phyloP scores from a whole-genome alignment of 441 rosid species.

The Arabidopsis lyrata region DNA sequence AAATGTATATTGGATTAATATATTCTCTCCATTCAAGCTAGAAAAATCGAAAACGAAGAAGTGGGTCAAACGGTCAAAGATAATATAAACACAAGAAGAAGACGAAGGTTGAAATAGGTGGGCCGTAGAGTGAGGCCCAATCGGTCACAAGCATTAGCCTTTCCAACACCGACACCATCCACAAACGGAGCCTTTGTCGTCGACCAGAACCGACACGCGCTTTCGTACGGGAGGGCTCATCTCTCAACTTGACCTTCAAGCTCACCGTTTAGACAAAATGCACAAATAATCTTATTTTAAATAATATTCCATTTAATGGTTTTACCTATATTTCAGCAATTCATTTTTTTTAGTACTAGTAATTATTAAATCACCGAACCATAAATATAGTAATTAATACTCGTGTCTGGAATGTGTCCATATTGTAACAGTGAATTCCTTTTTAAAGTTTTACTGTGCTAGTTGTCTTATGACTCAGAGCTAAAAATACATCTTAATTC shows the following conservation, averaged over 20 bases:
- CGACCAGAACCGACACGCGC: slow-evolving; percentile 39
- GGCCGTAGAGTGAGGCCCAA: slow-evolving; percentile 39
- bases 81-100: background rate
- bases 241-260: slow-evolving; percentile 40
- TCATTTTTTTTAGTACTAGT: background rate
- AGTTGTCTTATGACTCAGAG: background rate
- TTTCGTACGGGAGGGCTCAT: slow-evolving; percentile 23
- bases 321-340: slow-evolving; percentile 34
- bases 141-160: slow-evolving; percentile 29
- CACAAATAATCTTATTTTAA: background rate
- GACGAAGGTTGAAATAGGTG: slow-evolving; percentile 12
- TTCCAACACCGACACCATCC: slow-evolving; percentile 43
- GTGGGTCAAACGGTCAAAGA: slow-evolving; percentile 35
- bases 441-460: slow-evolving; percentile 20
- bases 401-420: slow-evolving; percentile 21
- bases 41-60: slow-evolving; percentile 37
- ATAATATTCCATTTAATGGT: slow-evolving; percentile 4
- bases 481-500: background rate
- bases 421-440: slow-evolving; percentile 9
- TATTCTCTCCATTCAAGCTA: slow-evolving; percentile 1
- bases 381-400: slow-evolving; percentile 30
- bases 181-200: slow-evolving; percentile 31
- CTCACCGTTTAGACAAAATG: slow-evolving; percentile 33
- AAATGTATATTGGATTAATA: background rate
- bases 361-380: slow-evolving; percentile 30